A percentile compares a stretch with the other conserved stretches of the same genome.
phyloP scores from a whole-genome alignment of 208 protist species.

The Leishmania arabica region DNA sequence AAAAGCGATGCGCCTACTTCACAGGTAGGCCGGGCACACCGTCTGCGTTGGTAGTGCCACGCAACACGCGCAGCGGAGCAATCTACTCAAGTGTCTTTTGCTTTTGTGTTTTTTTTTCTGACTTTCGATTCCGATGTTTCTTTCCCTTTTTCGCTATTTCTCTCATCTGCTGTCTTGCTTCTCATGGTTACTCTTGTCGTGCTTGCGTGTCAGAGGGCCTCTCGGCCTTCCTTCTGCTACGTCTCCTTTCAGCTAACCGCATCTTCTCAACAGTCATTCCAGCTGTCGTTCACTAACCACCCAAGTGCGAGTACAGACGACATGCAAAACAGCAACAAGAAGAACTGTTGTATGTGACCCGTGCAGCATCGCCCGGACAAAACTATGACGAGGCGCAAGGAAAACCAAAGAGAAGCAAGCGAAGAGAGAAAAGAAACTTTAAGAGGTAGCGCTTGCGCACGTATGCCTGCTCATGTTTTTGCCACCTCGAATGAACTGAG shows the following conservation, averaged over 20 bases:
- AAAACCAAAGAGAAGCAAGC: background rate
- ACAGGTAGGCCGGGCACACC: background rate
- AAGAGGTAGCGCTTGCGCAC: background rate
- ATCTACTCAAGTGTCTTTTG: constrained; percentile 2
- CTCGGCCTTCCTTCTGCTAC: background rate
- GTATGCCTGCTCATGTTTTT: background rate
- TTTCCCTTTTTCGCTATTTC: background rate
- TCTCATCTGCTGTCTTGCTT: background rate
- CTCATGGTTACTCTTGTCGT: background rate
- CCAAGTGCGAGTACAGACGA: background rate
- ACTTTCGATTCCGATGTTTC: background rate
- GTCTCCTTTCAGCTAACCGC: background rate
- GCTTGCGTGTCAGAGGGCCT: background rate
- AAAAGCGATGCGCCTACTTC: background rate
- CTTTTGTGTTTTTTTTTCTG: constrained; percentile 2
- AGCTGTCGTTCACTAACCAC: background rate
- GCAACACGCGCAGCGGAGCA: background rate
- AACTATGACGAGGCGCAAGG: background rate
- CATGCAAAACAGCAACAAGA: background rate
- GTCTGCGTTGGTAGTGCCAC: background rate
- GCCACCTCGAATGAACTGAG: background rate
- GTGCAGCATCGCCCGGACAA: background rate
- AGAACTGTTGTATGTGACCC: background rate
- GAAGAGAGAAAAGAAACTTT: background rate
- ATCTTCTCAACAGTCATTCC: background rate